Evolutionary conservation across 2,329 filamentous ascomycete species (phyloP), one percentile per base, ranked within the genome.

Genomic region (Microsporum canis): DNA sequence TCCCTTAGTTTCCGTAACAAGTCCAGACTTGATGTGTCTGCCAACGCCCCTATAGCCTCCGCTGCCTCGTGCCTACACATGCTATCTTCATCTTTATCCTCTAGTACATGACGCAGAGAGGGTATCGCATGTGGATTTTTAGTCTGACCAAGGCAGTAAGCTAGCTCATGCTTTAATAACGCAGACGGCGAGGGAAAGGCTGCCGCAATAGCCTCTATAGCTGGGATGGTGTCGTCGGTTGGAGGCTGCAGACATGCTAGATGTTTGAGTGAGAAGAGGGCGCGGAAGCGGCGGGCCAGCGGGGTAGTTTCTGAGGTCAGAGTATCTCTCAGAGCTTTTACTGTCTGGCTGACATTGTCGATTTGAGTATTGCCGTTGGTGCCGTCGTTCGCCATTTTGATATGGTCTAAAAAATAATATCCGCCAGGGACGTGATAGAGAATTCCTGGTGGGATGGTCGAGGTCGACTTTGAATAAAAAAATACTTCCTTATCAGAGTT

Each of bases 51-150:
- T 12, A 99, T 80, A 2, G 94, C 94, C 79, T 99, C 94, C 2
- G 92, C 94, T 14, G 94, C 92, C 78, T 99, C 94, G 70, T 99
- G 94, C 67, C 94, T 83, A 75, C 90, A 95, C 91, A 99, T 99
- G 41, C 88, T 76, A 77, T 97, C 91, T 75, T 97, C 90, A n/a
- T 84, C 72, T 65, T 85, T 77, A 73, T 97, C 84, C 66, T 88
- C 82, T 61, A 97, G 79, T 12, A 95, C 89, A 10, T 80, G 76
- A 62, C 86, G 82, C 66, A 99, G 79, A 64, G 85, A 87, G 7
- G 86, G 81, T 7, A 91, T 83, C 0, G 91, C 88, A 53, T 85
- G 85, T 58, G 81, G 75, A 71, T 96, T 90, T 62, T 85, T 85
- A 1, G 89, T 92, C 77, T 99, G 94, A 5, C 94, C 94, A 1